Percentiles rank a stretch among this genome's conserved stretches.
phyloP scores from a whole-genome alignment of 371 early-diverging fungal genomes.

The Mycotypha africana region DNA sequence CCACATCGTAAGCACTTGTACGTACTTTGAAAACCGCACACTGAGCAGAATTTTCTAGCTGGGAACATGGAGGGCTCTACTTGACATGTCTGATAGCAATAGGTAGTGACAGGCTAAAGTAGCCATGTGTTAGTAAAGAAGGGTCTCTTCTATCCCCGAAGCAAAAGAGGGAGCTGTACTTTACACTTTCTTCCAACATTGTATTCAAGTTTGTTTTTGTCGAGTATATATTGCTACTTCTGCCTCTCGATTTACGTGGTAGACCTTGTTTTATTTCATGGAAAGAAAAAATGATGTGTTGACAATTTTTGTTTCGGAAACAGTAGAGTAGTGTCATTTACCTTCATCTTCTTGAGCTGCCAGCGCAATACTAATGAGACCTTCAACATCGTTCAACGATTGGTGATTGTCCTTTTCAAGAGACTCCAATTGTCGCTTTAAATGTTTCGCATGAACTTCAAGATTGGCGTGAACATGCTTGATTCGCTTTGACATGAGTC shows the following conservation, averaged over 20 bases:
- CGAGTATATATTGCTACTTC: constrained; percentile 31
- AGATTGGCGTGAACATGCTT: constrained; percentile 28
- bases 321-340: too few relatives aligned
- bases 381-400: constrained; percentile 53
- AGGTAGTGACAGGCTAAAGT: constrained; percentile 21
- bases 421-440: constrained; percentile 57
- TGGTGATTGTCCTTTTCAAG: constrained; percentile 62
- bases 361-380: constrained; percentile 46
- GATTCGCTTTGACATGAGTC: constrained; percentile 22
- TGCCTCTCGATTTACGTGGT: constrained; percentile 19
- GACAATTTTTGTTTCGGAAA: too few relatives aligned
- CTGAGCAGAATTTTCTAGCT: constrained; percentile 61
- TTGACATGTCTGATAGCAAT: constrained; percentile 50
- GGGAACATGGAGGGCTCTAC: constrained; percentile 54
- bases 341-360: constrained; percentile 41
- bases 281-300: too few relatives aligned
- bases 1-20: constrained; percentile 61
- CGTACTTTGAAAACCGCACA: constrained; percentile 57
- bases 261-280: too few relatives aligned
- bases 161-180: too few relatives aligned
- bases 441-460: constrained; percentile 39
- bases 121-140: too few relatives aligned
- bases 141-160: too few relatives aligned
- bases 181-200: constrained; percentile 52
- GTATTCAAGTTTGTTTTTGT: constrained; percentile 49